These are phyloP conservation scores for Backusella westeae DNA, from an alignment of 192 early-diverging fungal species.

Conservation along the genomic window DNA sequence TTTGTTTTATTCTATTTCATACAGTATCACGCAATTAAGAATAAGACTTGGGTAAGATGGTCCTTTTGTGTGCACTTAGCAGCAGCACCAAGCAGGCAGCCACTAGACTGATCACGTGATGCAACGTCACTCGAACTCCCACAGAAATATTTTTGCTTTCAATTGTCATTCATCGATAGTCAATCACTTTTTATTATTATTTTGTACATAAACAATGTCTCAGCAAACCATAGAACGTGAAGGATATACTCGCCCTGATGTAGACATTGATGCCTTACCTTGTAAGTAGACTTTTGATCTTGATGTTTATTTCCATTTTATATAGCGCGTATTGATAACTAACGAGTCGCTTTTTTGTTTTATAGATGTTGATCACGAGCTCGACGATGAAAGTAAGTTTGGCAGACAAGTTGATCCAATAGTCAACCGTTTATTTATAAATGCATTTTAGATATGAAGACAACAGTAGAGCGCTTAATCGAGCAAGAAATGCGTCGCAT, in stretches of 20 bases:
- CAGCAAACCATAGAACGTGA: not conserved
- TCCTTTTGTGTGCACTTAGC: too few species aligned
- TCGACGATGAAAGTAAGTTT: slow-evolving; percentile 44
- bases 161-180: not conserved
- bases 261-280: slow-evolving; percentile 44
- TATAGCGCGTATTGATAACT: too few species aligned
- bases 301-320: not conserved
- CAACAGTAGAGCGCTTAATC: slow-evolving; percentile 50
- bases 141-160: not conserved
- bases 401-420: not conserved
- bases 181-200: not conserved
- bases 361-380: slow-evolving; percentile 50
- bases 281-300: slow-evolving; percentile 30
- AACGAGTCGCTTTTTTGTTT: not conserved
- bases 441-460: slow-evolving; percentile 39
- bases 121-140: not conserved
- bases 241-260: slow-evolving; percentile 16
- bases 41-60: too few species aligned
- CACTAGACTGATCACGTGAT: not conserved
- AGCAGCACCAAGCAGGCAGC: not conserved
- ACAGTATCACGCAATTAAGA: not conserved
- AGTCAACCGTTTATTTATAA: not conserved
- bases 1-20: not conserved
- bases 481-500: slow-evolving; percentile 54
- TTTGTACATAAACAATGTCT: not conserved